Evolutionary conservation across 176 grass and related monocot species (phyloP).

Genomic region (Panicum miliaceum): DNA sequence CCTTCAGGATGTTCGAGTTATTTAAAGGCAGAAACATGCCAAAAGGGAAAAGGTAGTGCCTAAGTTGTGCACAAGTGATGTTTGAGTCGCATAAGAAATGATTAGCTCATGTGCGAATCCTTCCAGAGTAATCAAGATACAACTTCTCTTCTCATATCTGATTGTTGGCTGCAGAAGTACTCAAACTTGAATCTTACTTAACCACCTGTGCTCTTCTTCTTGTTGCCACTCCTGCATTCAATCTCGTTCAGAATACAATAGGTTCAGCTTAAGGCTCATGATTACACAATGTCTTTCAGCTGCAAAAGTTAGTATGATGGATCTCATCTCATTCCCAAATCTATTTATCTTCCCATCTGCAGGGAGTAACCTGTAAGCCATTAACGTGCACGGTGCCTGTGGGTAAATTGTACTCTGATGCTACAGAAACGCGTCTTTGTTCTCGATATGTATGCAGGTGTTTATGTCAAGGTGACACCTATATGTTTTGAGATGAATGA

Average conservation of each 20-base stretch:
- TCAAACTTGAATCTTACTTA: conserved; percentile 22
- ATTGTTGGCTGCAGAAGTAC: conserved; percentile 14
- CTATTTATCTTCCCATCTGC: neutral
- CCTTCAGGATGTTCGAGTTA: neutral
- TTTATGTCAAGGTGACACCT: neutral
- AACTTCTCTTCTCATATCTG: conserved; percentile 10
- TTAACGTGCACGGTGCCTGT: neutral
- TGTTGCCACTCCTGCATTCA: conserved; percentile 10
- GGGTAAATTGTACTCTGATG: neutral
- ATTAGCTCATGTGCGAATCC: conserved; percentile 16
- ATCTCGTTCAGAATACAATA: conserved; percentile 7
- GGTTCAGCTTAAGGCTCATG: conserved; percentile 15
- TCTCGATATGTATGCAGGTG: neutral
- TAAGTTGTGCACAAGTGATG: neutral
- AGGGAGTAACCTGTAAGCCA: neutral
- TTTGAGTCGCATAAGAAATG: neutral
- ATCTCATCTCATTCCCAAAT: neutral
- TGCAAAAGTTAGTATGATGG: conserved; percentile 15
- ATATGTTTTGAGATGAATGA: neutral
- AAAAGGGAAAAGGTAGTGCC: neutral
- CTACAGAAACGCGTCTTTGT: neutral
- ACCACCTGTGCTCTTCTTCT: neutral
- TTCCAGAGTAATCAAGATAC: neutral
- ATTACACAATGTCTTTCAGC: conserved; percentile 21
- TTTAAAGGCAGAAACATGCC: neutral